Evolutionary conservation across 306 rosid genomes (phyloP).

Genomic region (Prunus mira): DNA sequence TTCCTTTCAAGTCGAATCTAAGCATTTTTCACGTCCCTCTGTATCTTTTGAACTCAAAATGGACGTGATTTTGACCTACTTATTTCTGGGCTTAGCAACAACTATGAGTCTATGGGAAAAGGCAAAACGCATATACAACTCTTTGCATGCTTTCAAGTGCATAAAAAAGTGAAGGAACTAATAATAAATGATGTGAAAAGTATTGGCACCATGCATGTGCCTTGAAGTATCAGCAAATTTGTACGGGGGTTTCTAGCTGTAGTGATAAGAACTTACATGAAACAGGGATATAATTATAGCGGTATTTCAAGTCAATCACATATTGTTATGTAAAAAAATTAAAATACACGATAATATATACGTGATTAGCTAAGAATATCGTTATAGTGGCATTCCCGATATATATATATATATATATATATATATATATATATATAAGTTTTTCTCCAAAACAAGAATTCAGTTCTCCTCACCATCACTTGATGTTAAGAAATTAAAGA

Average conservation of each 20-base stretch:
- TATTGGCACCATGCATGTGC: not conserved
- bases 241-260: not conserved
- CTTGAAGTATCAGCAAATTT: not conserved
- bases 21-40: not conserved
- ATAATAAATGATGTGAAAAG: not conserved
- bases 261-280: not conserved
- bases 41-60: not conserved
- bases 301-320: no score
- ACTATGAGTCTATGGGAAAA: not conserved
- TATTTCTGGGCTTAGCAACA: not conserved
- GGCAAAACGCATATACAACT: not conserved
- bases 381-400: no score
- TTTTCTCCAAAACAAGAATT: no score
- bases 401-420: no score
- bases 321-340: no score
- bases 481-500: no score
- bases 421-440: no score
- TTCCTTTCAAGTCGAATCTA: conserved; percentile 38
- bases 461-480: no score
- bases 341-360: no score
- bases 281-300: no score
- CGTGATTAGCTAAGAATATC: no score
- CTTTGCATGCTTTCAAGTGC: not conserved
- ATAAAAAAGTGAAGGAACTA: not conserved
- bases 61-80: conserved; percentile 15